These are phyloP conservation scores for Agrostemma githago DNA, from an alignment of 148 eudicot genomes.

Conservation along the genomic window DNA sequence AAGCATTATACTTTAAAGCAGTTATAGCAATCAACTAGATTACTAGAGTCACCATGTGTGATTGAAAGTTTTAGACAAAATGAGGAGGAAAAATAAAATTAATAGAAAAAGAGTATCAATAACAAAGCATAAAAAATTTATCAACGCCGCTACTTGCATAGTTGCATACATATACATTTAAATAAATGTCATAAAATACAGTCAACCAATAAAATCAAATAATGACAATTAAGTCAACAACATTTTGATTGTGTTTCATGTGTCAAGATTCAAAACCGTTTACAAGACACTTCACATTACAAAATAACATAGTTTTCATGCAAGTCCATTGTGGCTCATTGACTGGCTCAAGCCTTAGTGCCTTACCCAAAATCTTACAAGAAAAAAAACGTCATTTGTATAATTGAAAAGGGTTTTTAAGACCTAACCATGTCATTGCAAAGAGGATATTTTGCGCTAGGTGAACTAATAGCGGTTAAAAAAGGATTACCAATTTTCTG, in stretches of 20 bases:
- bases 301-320: background rate
- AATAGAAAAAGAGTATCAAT: no score
- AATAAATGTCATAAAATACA: no score
- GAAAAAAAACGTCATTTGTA: background rate
- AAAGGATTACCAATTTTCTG: constrained; percentile 75
- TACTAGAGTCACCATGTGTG: no score
- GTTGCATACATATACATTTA: background rate
- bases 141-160: no score
- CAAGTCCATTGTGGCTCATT: background rate
- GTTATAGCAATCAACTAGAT: no score
- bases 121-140: background rate
- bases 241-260: background rate
- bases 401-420: background rate
- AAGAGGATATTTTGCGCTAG: background rate
- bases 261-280: background rate
- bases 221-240: no score
- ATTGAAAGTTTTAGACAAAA: no score
- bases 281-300: background rate
- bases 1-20: no score
- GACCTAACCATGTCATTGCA: background rate
- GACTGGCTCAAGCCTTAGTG: background rate
- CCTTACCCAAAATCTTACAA: background rate
- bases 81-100: no score
- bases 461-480: background rate
- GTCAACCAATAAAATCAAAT: no score